phyloP scores from a whole-genome alignment of 129 eudicot genomes.

The Solidago caesia region DNA sequence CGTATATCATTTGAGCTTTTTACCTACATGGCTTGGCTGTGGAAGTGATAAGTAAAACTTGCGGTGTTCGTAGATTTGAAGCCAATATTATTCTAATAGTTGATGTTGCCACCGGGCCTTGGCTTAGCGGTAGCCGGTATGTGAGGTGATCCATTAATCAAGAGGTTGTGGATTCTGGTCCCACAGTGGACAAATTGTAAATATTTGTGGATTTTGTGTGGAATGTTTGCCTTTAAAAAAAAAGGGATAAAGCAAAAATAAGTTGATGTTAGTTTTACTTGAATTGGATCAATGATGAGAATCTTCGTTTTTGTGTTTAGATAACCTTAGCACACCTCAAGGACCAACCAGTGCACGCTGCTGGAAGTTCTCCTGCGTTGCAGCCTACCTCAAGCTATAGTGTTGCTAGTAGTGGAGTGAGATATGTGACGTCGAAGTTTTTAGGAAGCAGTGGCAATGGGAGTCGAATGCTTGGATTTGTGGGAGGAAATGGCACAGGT shows the following conservation, averaged over 20 bases:
- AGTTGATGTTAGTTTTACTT: neutral
- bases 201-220: too few relatives aligned
- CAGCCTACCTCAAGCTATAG: constrained; percentile 56
- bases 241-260: too few relatives aligned
- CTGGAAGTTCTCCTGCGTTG: constrained; percentile 32
- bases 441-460: constrained; percentile 75
- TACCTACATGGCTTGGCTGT: neutral
- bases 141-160: neutral
- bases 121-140: neutral
- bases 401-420: constrained; percentile 66
- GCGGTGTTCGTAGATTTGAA: neutral
- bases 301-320: constrained; percentile 30
- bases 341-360: constrained; percentile 56
- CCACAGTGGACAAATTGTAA: too few relatives aligned
- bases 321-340: constrained; percentile 71
- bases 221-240: too few relatives aligned
- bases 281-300: constrained; percentile 13
- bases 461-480: constrained; percentile 71
- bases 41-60: neutral
- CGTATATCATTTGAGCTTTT: too few relatives aligned
- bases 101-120: neutral
- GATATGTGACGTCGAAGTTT: constrained; percentile 68
- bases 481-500: constrained; percentile 58
- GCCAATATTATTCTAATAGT: neutral
- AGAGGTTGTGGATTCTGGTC: too few relatives aligned